Evolutionary conservation across 2,329 filamentous ascomycete species (phyloP), one percentile per base, ranked within the genome.

Genomic region (Colletotrichum sp.): DNA sequence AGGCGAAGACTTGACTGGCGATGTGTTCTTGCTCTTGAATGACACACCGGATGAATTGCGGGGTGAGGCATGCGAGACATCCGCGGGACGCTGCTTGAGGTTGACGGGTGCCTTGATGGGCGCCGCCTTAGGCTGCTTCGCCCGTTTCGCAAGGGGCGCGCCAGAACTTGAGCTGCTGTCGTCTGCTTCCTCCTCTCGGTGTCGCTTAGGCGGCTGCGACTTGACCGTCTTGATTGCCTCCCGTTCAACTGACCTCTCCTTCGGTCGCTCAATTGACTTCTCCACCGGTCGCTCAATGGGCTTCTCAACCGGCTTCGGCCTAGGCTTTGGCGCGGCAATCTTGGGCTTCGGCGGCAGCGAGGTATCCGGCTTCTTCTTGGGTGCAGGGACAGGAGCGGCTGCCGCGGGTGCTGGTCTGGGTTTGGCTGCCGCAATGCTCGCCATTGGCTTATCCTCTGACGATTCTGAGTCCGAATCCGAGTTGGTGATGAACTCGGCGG

Each of bases 1-100:
- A 6, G 92, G 92, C 12, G 92, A 93, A 4, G 92, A 93, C 81
- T 93, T 93, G 67, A 87, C 86, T 1, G 91, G 91, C 8, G 91
- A 92, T 0, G 88, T 92, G 77, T 88, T 86, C 74, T 80, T 77
- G 79, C 80, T 83, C 78, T 85, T 83, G 73, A 85, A 82, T 1
- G 87, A 87, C 34, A 84, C 80, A 10, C 82, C 84, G 8, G 88
- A 86, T 3, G 85, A 85, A 30, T 78, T 82, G 34, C 83, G 83
- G 55, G 88, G 87, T 21, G 88, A 88, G 74, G 86, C 86, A 74
- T 88, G 87, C 77, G 86, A 89, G 30, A 84, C 84, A 67, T 91
- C 88, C 0, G 89, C 88, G 12, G 86, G 82, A 21, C 88, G 87
- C 67, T 88, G 86, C 80, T 87, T 88, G n/a, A 83, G 77, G 57